These are phyloP conservation scores for Diaporthe humulicola DNA, from an alignment of 2,329 filamentous ascomycete species.

Conservation along the genomic window DNA sequence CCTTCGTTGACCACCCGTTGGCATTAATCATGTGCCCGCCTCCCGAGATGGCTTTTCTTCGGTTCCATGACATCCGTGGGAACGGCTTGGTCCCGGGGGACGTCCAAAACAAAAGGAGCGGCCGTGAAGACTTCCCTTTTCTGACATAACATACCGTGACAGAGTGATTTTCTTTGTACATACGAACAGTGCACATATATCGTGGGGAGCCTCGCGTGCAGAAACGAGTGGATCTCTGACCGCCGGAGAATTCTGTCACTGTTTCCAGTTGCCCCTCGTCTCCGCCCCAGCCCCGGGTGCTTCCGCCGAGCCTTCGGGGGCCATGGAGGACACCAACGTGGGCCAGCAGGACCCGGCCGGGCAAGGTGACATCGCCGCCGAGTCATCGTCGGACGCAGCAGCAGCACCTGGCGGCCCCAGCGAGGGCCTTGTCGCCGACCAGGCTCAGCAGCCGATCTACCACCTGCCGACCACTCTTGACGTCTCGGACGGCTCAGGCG, in stretches of 20 bases:
- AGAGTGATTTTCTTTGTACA: not conserved
- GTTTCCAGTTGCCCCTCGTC: not conserved
- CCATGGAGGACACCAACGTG: constrained; percentile 24
- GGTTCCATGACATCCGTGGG: not conserved
- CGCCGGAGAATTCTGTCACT: not conserved
- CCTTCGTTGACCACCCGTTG: not conserved
- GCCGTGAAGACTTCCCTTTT: not conserved
- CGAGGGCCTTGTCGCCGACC: constrained; percentile 1
- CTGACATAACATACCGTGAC: not conserved
- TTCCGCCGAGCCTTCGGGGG: not conserved
- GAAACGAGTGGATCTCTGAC: constrained; percentile 11
- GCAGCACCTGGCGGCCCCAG: not conserved
- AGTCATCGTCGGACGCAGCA: constrained; percentile 1
- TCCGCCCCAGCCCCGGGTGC: not conserved
- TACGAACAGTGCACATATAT: not conserved
- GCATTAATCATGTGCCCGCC: constrained; percentile 29
- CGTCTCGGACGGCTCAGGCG: constrained; percentile 34
- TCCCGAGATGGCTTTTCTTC: not conserved
- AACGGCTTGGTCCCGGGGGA: not conserved
- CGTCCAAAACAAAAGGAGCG: not conserved
- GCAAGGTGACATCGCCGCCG: constrained; percentile 16
- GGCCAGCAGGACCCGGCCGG: constrained; percentile 17
- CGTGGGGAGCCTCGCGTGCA: not conserved
- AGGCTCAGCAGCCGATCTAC: not conserved
- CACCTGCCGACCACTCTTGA: constrained; percentile 29